Evolutionary conservation across 768 basidiomycete genomes (phyloP), one percentile per base, ranked within the genome.

Genomic region (Mycena vitilis): DNA sequence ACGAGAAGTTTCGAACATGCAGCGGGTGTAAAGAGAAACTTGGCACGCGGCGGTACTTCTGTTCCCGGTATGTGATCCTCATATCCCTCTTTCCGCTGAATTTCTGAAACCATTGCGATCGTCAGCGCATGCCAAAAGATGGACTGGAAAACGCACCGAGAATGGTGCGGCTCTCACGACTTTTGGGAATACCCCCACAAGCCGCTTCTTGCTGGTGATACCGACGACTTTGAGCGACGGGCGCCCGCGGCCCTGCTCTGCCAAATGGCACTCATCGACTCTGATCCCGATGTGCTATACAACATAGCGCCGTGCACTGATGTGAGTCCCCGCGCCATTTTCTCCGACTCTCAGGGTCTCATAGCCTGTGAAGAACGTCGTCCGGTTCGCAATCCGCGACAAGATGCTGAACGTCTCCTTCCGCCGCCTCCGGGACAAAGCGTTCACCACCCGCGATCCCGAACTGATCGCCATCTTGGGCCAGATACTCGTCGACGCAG

Each of bases 71-170:
- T 34, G 66, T 30, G 4, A 22, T 48, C 22, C n/a, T n/a, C 38
- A 4, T 10, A 40, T 40, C 15, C 40, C 2, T n/a, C 20, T 54
- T 6, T 55, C 9, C 4, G 36, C 44, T 20, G 36, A 20, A 4
- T 40, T 23, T 56, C 38, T 56, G 2, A 44, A 4, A 23, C 42
- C 2, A 44, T 42, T 8, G 16, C 11, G 5, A 20, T 22, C 13
- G 37, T 48, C 30, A 67, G 66, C 1, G 47, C 66, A 44, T 67
- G 66, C 47, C 66, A 67, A 45, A 67, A 62, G 49, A 23, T 54
- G 10, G 66, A 67, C 23, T 67, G 66, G 66, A 67, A 67, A 62
- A 67, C 60, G 16, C 66, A 67, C 55, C 40, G n/a, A 45, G 66
- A 67, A 22, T 49, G n/a, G 38, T 67, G 66, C 47, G 66, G 66